Base-by-base conservation (phyloP, 768 basidiomycete species). In the Mycena metata region DNA sequence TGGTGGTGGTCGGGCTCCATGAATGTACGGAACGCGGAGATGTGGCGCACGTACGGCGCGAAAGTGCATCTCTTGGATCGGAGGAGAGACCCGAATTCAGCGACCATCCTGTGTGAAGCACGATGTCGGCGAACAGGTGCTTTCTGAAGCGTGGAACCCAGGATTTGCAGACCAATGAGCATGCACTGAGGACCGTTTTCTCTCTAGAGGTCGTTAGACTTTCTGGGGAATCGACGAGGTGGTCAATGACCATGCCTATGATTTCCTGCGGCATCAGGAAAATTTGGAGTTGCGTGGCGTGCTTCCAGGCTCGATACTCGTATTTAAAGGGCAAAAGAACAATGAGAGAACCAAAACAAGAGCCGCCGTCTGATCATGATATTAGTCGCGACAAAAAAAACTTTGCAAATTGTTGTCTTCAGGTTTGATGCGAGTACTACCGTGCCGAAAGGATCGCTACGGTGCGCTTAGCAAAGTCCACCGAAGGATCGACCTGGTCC, bases 101-200 rank as follows among this genome's bases (percentile, higher is more conserved):
- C 56, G 10, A 59, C 36, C 36, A 12, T 16, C 24, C 9, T 21
- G 21, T 35, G 24, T 51, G 10, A 39, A 66, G 56, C 6, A 23
- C 11, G 1, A 65, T 26, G 47, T 51, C 3, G 41, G 26, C 6
- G n/a, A 66, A 66, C 1, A 66, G 64, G 35, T 66, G 64, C 47
- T 59, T 35, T 43, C 50, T 41, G 26, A 11, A 59, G 49, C 64
- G 57, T 17, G 64, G 57, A 42, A 60, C 21, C 57, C 64, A 45
- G 19, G 58, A 58, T 60, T 26, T 59, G 64, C 64, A 66, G 17
- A 66, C 64, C 16, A 66, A 33, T 26, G 57, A 41, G 45, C 64
- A 65, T n/a, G 39, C 5, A 19, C 47, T 36, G 26, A 65, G 64
- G 19, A 57, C 17, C 2, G 12, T 16, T 57, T 57, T 52, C 15